Conservation (phyloP, 2,329 filamentous ascomycete genomes). For the Beauveria sp. region DNA sequence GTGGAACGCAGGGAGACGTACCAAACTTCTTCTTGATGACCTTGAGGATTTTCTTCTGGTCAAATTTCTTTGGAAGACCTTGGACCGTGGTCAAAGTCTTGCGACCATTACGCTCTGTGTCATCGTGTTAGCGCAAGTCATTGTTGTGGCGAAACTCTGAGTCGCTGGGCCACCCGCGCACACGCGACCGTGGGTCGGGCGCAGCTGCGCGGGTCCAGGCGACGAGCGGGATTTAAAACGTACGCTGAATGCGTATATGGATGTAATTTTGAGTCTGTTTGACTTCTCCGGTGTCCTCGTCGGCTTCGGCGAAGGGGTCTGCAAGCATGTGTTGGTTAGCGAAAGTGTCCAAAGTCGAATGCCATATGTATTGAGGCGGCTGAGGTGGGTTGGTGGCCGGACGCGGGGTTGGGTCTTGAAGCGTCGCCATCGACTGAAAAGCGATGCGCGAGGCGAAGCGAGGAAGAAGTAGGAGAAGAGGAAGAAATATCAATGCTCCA, state of each 20-base stretch:
- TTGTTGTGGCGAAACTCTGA: background rate
- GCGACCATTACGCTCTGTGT: slow-evolving; percentile 96
- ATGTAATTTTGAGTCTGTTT: slow-evolving; percentile 97
- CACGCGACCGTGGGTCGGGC: slow-evolving; percentile 5
- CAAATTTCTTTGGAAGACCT: slow-evolving; percentile 97
- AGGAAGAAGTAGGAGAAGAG: background rate
- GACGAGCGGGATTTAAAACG: slow-evolving; percentile 30
- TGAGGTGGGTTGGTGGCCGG: background rate
- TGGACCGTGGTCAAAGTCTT: slow-evolving; percentile 99
- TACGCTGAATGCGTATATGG: slow-evolving; percentile 99
- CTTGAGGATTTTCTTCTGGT: slow-evolving; percentile 99
- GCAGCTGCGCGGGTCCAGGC: background rate
- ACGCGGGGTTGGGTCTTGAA: slow-evolving; percentile 3
- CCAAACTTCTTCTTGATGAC: slow-evolving; percentile 99
- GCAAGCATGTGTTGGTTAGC: slow-evolving; percentile 22
- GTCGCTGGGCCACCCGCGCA: background rate
- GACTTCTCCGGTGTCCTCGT: slow-evolving; percentile 95
- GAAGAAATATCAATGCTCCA: background rate
- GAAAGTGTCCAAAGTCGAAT: background rate
- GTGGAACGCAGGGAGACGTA: slow-evolving; percentile 34
- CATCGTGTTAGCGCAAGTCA: slow-evolving; percentile 30
- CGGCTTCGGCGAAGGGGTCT: slow-evolving; percentile 99
- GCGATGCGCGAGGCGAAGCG: background rate
- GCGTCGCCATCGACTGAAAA: background rate
- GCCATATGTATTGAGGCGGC: background rate